phyloP scores from a whole-genome alignment of 2,329 filamentous ascomycete genomes.

The Penicillium sclerotiorum region DNA sequence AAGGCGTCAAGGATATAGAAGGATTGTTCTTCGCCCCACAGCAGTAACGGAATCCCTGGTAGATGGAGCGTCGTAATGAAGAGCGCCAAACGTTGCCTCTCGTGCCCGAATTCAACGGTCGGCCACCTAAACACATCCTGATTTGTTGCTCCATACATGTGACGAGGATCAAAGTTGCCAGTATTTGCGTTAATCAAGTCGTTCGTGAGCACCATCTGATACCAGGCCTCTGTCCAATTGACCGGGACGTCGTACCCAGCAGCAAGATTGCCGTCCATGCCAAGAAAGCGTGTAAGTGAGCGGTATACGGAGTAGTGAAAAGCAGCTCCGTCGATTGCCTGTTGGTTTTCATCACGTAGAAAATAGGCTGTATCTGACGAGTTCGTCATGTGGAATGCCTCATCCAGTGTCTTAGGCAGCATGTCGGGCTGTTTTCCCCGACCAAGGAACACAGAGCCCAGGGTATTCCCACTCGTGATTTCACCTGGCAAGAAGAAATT shows the following conservation, averaged over 20 bases:
- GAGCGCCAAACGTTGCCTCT: constrained; percentile 59
- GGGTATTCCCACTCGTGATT: constrained; percentile 63
- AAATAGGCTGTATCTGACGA: constrained; percentile 49
- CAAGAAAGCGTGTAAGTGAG: constrained; percentile 63
- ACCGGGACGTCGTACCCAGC: constrained; percentile 57
- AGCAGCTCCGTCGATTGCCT: constrained; percentile 61
- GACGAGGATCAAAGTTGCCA: constrained; percentile 64
- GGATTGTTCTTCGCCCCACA: constrained; percentile 68
- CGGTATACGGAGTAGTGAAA: constrained; percentile 69
- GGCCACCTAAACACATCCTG: constrained; percentile 70
- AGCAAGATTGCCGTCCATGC: constrained; percentile 60
- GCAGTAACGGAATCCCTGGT: constrained; percentile 62
- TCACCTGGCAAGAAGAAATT: constrained; percentile 69
- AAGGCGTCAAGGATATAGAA: constrained; percentile 67
- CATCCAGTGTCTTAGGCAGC: constrained; percentile 50
- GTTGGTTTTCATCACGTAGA: constrained; percentile 55
- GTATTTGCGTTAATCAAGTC: constrained; percentile 64
- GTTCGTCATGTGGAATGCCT: constrained; percentile 54
- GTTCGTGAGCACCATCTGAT: constrained; percentile 59
- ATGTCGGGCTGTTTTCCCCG: constrained; percentile 61
- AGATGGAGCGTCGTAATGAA: constrained; percentile 63
- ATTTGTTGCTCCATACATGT: constrained; percentile 67
- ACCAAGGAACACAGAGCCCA: constrained; percentile 64
- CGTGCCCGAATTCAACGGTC: constrained; percentile 58
- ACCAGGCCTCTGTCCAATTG: constrained; percentile 61